Conservation (phyloP, 2,329 filamentous ascomycete species). For the Fusarium praegraminearum region DNA sequence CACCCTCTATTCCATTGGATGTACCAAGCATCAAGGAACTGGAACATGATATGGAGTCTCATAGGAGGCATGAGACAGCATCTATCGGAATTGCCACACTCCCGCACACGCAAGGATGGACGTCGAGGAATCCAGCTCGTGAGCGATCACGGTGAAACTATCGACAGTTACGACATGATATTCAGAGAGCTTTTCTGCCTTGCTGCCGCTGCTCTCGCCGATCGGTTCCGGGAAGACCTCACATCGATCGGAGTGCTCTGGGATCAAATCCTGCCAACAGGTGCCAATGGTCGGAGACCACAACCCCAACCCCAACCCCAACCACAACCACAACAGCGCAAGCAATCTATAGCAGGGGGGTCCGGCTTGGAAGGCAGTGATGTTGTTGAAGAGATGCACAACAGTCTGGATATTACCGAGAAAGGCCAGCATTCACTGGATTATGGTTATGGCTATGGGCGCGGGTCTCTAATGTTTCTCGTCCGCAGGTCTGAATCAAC, state of each 20-base stretch:
- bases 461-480: constrained; percentile 84
- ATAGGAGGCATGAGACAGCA: constrained; percentile 80
- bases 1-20: constrained; percentile 91
- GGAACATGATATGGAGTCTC: constrained; percentile 75
- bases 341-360: constrained; percentile 27
- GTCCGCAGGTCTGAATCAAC: constrained; percentile 71
- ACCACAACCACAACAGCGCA: constrained; percentile 24
- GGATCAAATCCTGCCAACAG: constrained; percentile 80
- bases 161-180: constrained; percentile 78
- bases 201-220: constrained; percentile 79
- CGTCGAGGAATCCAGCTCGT: constrained; percentile 58
- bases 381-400: constrained; percentile 34
- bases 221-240: constrained; percentile 72
- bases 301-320: background rate
- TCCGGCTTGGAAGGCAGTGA: constrained; percentile 22
- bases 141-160: constrained; percentile 66
- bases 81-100: constrained; percentile 63
- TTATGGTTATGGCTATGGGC: constrained; percentile 66
- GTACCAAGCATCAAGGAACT: constrained; percentile 83
- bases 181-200: constrained; percentile 88
- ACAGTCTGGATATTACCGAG: constrained; percentile 55
- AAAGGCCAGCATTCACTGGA: constrained; percentile 52
- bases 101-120: constrained; percentile 39
- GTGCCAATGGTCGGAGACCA: constrained; percentile 51
- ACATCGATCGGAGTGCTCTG: constrained; percentile 76